phyloP scores from a whole-genome alignment of 768 basidiomycete genomes.

The Boletus reticulatus region DNA sequence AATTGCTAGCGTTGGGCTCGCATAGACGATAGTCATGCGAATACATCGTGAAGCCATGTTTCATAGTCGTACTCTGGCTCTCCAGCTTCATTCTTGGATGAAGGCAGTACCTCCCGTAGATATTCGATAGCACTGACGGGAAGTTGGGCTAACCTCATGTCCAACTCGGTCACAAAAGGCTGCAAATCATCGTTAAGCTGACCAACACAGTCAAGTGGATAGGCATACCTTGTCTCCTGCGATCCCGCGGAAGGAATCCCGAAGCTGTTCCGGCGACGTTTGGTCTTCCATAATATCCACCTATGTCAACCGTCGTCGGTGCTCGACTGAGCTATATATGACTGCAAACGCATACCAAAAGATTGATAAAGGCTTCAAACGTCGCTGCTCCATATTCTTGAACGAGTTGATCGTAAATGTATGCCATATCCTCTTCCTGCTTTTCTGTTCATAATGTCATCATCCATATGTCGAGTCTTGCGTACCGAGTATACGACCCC shows the following conservation, averaged over 20 bases:
- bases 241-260: slow-evolving; percentile 90
- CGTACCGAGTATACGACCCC: slow-evolving; percentile 88
- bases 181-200: slow-evolving; percentile 31
- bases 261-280: slow-evolving; percentile 86
- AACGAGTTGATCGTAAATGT: slow-evolving; percentile 76
- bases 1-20: too few species aligned
- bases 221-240: slow-evolving; percentile 74
- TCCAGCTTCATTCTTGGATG: slow-evolving; percentile 45
- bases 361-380: slow-evolving; percentile 92
- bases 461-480: not conserved
- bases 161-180: slow-evolving; percentile 92
- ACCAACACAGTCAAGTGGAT: not conserved
- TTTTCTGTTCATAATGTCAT: not conserved
- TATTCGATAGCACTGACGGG: slow-evolving; percentile 76
- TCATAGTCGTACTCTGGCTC: slow-evolving; percentile 82
- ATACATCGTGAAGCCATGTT: slow-evolving; percentile 76
- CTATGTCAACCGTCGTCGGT: slow-evolving; percentile 38
- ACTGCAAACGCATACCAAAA: slow-evolving; percentile 56
- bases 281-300: slow-evolving; percentile 97
- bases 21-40: slow-evolving; percentile 41
- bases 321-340: not conserved
- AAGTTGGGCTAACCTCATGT: slow-evolving; percentile 81
- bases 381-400: slow-evolving; percentile 85
- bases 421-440: slow-evolving; percentile 84
- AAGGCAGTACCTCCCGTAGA: slow-evolving; percentile 80